Conservation (phyloP, 2,329 filamentous ascomycete species). For the Zasmidium cellare region DNA sequence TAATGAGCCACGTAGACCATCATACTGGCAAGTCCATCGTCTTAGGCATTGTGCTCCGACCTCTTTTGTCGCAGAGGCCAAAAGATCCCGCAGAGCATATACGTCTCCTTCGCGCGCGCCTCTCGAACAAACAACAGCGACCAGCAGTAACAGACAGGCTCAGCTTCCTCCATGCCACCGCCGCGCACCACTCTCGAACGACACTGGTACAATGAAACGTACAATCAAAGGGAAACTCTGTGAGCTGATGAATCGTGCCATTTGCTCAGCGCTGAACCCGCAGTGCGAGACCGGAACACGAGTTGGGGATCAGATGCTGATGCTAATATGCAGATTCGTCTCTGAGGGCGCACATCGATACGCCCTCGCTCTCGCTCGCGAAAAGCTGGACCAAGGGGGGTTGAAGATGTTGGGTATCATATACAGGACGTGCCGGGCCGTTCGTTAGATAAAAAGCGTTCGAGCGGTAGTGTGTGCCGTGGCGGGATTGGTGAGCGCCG, state of each 20-base stretch:
- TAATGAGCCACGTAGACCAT: constrained; percentile 1
- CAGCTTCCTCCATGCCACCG: constrained; percentile 7
- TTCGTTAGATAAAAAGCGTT: constrained; percentile 17
- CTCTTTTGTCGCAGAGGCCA: constrained; percentile 4
- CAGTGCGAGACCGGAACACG: constrained; percentile 22
- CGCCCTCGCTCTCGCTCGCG: constrained; percentile 4
- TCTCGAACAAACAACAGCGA: constrained; percentile 4
- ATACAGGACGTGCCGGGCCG: constrained; percentile 22
- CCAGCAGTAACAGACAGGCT: constrained; percentile 4
- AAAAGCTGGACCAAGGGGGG: constrained; percentile 13
- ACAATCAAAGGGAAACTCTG: constrained; percentile 12
- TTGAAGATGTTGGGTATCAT: constrained; percentile 23
- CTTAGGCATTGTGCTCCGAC: constrained; percentile 1
- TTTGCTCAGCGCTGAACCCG: constrained; percentile 23
- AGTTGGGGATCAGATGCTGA: constrained; percentile 20
- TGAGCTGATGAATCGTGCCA: constrained; percentile 19
- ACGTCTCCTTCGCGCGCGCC: constrained; percentile 16
- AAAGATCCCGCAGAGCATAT: constrained; percentile 27
- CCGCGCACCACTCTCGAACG: constrained; percentile 15
- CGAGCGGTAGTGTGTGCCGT: constrained; percentile 16
- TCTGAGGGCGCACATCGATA: not conserved
- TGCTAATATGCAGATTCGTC: constrained; percentile 19
- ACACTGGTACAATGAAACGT: constrained; percentile 14
- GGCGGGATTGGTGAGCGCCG: constrained; percentile 2
- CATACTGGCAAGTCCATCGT: constrained; percentile 14